Evolutionary conservation across 768 basidiomycete genomes (phyloP), one percentile per base, ranked within the genome.

Genomic region (Mycena maculata): DNA sequence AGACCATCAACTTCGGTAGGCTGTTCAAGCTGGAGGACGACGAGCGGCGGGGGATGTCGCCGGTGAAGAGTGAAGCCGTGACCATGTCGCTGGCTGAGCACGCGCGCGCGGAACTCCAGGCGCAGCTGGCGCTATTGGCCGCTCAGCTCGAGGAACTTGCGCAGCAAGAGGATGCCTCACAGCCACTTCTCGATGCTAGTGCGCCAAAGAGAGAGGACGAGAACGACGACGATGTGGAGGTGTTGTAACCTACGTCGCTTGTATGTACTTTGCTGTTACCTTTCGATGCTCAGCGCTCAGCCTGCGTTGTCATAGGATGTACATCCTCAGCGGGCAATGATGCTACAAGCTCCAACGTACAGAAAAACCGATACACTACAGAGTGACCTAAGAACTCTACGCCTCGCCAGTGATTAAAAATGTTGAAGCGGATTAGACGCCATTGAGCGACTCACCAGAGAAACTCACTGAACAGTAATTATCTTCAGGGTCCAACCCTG

Each of bases 91-190:
- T 82, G 7, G 76, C 79, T 30, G 80, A 81, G 45, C 80, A 83
- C 58, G 81, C 86, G 49, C 84, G 92, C 20, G 91, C 92, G 38
- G 87, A 89, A 58, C 76, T 93, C 58, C 92, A 93, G 72, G 91
- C 90, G 1, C 90, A 90, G 69, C 81, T 93, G 47, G 91, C 88
- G 3, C 82, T 93, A 31, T 75, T 93, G 60, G 90, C 92, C 6
- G 90, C 88, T 0, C 92, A 93, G 72, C 75, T 94, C 27, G 85
- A 87, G 27, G 92, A 92, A 74, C 81, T 92, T 50, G 88, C 86
- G 87, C 79, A 77, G 27, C 81, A 82, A 36, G 79, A 80, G 33
- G 63, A 42, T 33, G 66, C 11, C 16, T 49, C 38, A 8, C 38
- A 62, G n/a, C n/a, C n/a, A n/a, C n/a, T n/a, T 31, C 36, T 10